Conservation (phyloP, 2,329 filamentous ascomycete species). For the Talaromyces sp. region DNA sequence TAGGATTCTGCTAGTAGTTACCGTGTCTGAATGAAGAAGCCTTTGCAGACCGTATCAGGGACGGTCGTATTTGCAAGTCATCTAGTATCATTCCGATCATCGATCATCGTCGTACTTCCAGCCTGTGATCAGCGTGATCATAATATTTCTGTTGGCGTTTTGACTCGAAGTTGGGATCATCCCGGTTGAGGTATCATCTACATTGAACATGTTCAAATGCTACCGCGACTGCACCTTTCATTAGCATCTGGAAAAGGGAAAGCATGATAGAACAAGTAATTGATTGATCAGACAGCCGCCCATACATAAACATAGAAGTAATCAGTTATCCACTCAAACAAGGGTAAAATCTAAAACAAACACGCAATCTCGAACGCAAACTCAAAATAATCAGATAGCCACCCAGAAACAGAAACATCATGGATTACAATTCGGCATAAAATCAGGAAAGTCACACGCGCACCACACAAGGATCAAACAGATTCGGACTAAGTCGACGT, state of each 20-base stretch:
- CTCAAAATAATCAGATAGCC: conserved; percentile 25
- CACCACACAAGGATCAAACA: conserved; percentile 7
- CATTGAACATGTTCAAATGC: not conserved
- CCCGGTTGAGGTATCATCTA: not conserved
- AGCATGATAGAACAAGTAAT: conserved; percentile 5
- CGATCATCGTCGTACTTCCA: not conserved
- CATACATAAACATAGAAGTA: conserved; percentile 26
- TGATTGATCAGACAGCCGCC: conserved; percentile 42
- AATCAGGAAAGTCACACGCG: conserved; percentile 12
- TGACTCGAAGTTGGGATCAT: not conserved
- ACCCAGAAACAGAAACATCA: conserved; percentile 20
- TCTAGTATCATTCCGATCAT: not conserved
- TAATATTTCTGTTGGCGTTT: not conserved
- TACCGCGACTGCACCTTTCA: not conserved
- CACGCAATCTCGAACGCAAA: conserved; percentile 7
- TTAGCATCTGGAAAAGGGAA: not conserved
- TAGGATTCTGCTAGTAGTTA: not conserved
- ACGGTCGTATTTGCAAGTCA: not conserved
- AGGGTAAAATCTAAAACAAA: conserved; percentile 16
- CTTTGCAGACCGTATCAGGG: not conserved
- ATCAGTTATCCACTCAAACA: conserved; percentile 31
- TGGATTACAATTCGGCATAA: conserved; percentile 17
- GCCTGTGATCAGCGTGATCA: not conserved
- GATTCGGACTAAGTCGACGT: not conserved
- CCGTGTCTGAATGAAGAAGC: not conserved